Conservation (phyloP, 371 early-diverging fungal species). For the Mucor lusitanicus region DNA sequence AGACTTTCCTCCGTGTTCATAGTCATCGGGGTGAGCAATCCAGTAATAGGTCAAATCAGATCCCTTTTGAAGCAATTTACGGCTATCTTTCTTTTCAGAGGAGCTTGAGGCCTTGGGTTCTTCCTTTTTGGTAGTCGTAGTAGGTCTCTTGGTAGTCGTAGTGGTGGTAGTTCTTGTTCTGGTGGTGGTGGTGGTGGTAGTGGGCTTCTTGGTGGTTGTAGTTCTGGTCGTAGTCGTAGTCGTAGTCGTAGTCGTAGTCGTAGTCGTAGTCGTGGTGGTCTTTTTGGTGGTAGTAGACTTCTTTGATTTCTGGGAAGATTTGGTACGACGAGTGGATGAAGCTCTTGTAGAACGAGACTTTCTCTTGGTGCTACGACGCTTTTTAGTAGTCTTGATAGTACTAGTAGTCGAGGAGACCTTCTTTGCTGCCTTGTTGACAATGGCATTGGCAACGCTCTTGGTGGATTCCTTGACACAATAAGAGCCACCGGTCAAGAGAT, state of each 20-base stretch:
- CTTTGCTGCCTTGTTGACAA: constrained; percentile 20
- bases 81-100: constrained; percentile 11
- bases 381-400: background rate
- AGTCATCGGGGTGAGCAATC: constrained; percentile 47
- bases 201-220: background rate
- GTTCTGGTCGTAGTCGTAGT: constrained; percentile 1
- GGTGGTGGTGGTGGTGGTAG: constrained; percentile 3
- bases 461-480: constrained; percentile 33
- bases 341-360: constrained; percentile 17
- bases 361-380: constrained; percentile 3
- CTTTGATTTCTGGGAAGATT: background rate
- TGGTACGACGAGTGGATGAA: background rate
- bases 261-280: background rate
- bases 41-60: constrained; percentile 55
- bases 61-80: constrained; percentile 40
- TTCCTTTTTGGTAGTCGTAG: background rate
- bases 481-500: constrained; percentile 38
- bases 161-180: background rate
- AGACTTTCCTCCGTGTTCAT: constrained; percentile 27
- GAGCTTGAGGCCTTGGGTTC: background rate
- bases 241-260: background rate
- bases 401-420: constrained; percentile 18
- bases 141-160: constrained; percentile 14
- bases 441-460: background rate
- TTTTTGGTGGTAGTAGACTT: constrained; percentile 15